phyloP scores from a whole-genome alignment of 2,329 filamentous ascomycete genomes.

The Aspergillus eucalypticola region DNA sequence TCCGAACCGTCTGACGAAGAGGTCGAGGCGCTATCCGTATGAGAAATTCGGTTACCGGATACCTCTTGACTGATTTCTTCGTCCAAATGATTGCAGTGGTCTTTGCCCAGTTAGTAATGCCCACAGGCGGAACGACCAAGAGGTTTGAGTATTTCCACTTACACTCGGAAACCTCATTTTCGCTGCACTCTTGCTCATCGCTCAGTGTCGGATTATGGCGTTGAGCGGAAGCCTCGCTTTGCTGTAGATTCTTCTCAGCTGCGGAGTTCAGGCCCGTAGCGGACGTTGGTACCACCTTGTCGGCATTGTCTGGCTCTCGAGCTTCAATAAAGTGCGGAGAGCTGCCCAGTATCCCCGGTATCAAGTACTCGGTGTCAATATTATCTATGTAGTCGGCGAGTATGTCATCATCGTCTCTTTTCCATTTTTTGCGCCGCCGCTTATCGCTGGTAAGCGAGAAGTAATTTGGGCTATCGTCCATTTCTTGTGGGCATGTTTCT shows the following conservation, averaged over 20 bases:
- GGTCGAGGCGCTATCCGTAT: not conserved
- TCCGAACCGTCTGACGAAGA: not conserved
- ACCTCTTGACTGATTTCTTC: not conserved
- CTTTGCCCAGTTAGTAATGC: not conserved
- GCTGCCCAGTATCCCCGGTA: not conserved
- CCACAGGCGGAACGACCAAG: not conserved
- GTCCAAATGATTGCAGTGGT: not conserved
- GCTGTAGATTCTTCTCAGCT: not conserved
- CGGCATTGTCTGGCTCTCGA: not conserved
- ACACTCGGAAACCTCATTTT: no score
- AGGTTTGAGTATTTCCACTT: no score
- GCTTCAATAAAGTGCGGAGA: not conserved
- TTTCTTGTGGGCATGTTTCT: not conserved
- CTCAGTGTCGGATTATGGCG: no score
- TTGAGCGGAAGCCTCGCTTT: no score
- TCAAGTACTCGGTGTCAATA: constrained; percentile 35
- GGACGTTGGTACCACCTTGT: not conserved
- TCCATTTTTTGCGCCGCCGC: constrained; percentile 13
- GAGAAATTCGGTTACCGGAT: not conserved
- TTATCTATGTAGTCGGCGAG: constrained; percentile 45
- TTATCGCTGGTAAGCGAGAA: not conserved
- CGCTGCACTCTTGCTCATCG: no score
- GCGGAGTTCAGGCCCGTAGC: no score
- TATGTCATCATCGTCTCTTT: constrained; percentile 52
- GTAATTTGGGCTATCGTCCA: not conserved